phyloP scores from a whole-genome alignment of 2,329 filamentous ascomycete genomes.

The Alternaria longipes region DNA sequence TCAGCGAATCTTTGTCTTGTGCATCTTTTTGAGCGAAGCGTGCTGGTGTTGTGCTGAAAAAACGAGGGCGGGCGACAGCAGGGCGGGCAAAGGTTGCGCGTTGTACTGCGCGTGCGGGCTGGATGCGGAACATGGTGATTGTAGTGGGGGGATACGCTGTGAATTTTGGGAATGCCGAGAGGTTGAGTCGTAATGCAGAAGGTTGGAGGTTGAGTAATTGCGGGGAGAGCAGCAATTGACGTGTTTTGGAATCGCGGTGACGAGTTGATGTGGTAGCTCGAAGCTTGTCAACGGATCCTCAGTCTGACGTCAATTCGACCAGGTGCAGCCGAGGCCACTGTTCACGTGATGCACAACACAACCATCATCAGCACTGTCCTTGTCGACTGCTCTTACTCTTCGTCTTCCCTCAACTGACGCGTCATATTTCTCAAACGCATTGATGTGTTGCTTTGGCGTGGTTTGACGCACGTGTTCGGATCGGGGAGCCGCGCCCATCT shows the following conservation, averaged over 20 bases:
- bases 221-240: conserved; percentile 7
- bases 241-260: conserved; percentile 8
- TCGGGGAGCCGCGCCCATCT: neutral
- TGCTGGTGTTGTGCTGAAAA: conserved; percentile 34
- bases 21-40: conserved; percentile 53
- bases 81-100: conserved; percentile 26
- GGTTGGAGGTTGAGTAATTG: neutral
- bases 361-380: neutral
- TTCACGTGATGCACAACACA: neutral
- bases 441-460: no score
- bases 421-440: accelerated
- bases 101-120: conserved; percentile 31
- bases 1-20: conserved; percentile 66
- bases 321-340: neutral
- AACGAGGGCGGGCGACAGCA: conserved; percentile 24
- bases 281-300: conserved; percentile 8
- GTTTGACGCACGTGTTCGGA: neutral
- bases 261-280: conserved; percentile 17
- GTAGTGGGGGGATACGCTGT: accelerated
- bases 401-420: no score
- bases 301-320: conserved; percentile 10
- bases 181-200: neutral
- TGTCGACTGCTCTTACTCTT: neutral
- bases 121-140: conserved; percentile 39
- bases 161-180: neutral